Evolutionary conservation across 2,329 filamentous ascomycete genomes (phyloP).

Genomic region (Verticillium klebahnii): DNA sequence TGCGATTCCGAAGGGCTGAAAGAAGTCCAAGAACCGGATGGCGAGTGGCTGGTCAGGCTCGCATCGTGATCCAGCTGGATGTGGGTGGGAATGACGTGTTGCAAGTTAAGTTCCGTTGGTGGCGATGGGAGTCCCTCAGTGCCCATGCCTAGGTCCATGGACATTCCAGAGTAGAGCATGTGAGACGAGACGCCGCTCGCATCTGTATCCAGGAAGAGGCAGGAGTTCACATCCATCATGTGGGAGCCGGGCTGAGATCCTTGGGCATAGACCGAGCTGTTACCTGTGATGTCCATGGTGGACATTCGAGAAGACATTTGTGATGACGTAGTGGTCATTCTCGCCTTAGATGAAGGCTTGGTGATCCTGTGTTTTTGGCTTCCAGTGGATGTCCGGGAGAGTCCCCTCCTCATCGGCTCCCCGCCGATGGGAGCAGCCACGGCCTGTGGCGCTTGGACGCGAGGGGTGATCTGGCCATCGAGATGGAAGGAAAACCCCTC

Average conservation of each 20-base stretch:
- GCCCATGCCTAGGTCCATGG: conserved; percentile 38
- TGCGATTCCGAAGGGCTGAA: conserved; percentile 16
- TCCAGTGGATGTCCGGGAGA: conserved; percentile 37
- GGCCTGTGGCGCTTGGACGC: conserved; percentile 36
- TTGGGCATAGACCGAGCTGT: conserved; percentile 35
- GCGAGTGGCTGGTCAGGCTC: conserved; percentile 43
- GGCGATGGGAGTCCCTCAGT: conserved; percentile 38
- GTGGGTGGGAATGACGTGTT: conserved; percentile 51
- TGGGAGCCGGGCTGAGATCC: conserved; percentile 30
- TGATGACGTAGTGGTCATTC: conserved; percentile 40
- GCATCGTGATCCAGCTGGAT: conserved; percentile 50
- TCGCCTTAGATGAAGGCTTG: conserved; percentile 38
- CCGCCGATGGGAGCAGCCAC: conserved; percentile 22
- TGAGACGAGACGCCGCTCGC: conserved; percentile 40
- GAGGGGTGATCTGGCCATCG: conserved; percentile 47
- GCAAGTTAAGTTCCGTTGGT: conserved; percentile 36
- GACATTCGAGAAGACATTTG: conserved; percentile 45
- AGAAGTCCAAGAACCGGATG: conserved; percentile 40
- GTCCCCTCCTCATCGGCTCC: conserved; percentile 39
- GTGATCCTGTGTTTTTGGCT: conserved; percentile 40
- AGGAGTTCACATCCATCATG: conserved; percentile 45
- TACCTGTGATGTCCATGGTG: conserved; percentile 49
- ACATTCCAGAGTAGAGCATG: conserved; percentile 46
- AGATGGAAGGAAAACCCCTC: conserved; percentile 48
- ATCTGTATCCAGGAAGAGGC: conserved; percentile 46